A percentile compares a stretch with the other conserved stretches of the same genome.
phyloP scores from a whole-genome alignment of 768 basidiomycete genomes.

The Suillus americanus region DNA sequence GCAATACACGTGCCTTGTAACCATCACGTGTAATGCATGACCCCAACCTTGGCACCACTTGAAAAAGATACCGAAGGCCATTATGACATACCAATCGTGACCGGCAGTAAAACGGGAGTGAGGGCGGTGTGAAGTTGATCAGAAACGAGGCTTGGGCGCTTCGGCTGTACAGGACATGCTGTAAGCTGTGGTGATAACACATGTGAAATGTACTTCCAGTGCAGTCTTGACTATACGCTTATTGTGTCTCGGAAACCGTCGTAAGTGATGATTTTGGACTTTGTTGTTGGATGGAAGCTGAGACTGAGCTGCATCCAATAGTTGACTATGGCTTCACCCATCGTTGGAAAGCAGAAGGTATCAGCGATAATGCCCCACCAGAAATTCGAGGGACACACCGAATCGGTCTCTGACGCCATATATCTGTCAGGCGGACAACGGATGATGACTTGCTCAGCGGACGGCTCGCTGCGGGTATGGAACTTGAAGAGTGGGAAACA shows the following conservation, averaged over 20 bases:
- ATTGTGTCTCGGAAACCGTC: not conserved
- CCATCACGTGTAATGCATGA: too few relatives aligned
- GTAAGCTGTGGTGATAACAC: not conserved
- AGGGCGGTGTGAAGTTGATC: too few relatives aligned
- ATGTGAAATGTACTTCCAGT: not conserved
- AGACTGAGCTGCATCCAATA: not conserved
- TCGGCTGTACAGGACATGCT: not conserved
- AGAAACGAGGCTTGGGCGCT: not conserved
- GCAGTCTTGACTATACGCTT: not conserved
- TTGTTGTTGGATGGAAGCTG: not conserved
- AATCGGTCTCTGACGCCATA: not conserved
- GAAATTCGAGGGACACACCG: not conserved
- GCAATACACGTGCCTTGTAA: too few relatives aligned
- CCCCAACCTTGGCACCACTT: too few relatives aligned
- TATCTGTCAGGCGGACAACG: not conserved
- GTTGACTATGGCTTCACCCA: not conserved
- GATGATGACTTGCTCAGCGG: not conserved
- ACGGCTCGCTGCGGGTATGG: not conserved
- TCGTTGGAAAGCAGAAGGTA: not conserved
- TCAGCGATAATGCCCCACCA: not conserved
- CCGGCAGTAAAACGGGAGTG: too few relatives aligned
- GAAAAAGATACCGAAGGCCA: too few relatives aligned
- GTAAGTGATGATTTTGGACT: not conserved
- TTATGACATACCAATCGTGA: too few relatives aligned
- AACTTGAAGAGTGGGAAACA: not conserved